Evolutionary conservation across 2,329 filamentous ascomycete species (phyloP).

Genomic region (Apiospora koreana): DNA sequence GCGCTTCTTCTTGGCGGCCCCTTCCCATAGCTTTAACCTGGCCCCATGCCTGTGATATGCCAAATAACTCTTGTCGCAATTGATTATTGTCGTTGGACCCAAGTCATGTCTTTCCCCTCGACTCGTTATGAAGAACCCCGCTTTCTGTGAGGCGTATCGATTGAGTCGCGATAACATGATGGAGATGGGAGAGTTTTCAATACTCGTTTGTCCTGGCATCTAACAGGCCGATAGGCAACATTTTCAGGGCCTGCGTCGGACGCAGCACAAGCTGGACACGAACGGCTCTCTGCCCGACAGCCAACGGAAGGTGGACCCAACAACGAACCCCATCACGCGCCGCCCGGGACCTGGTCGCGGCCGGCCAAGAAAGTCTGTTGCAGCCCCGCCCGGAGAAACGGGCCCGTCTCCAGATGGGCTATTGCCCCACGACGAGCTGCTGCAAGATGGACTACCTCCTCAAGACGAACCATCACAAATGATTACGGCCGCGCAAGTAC

Average conservation of each 20-base stretch:
- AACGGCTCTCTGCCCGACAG: constrained; percentile 34
- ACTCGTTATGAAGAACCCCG: not conserved
- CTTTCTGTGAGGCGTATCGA: not conserved
- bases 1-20: not conserved
- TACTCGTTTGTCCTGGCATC: not conserved
- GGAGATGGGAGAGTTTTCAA: not conserved
- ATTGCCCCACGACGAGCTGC: not conserved
- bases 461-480: not conserved
- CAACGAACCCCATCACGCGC: constrained; percentile 59
- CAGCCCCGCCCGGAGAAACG: constrained; percentile 21
- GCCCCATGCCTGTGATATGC: not conserved
- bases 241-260: constrained; percentile 59
- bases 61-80: not conserved
- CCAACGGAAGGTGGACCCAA: constrained; percentile 48
- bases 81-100: not conserved
- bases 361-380: constrained; percentile 47
- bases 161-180: not conserved
- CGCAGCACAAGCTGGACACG: constrained; percentile 53
- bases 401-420: constrained; percentile 3
- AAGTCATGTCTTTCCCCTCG: not conserved
- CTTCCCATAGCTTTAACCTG: not conserved
- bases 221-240: constrained; percentile 49
- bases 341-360: constrained; percentile 60
- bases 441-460: not conserved
- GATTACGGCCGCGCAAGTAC: not conserved